These are phyloP conservation scores for Tulasnella sp. DNA, from an alignment of 768 basidiomycete genomes.

Conservation along the genomic window DNA sequence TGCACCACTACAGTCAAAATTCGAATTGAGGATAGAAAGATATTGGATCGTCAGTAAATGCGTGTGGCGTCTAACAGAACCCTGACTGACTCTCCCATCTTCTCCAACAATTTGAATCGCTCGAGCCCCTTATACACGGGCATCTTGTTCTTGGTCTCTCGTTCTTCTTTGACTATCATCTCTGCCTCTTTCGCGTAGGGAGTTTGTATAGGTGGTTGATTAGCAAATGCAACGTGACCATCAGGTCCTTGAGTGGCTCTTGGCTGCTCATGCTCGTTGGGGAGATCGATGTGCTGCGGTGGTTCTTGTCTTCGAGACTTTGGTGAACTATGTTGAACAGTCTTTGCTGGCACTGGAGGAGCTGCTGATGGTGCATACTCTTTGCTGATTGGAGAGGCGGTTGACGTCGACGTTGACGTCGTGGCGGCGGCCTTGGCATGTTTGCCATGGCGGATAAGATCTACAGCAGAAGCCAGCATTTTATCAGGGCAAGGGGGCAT, in stretches of 20 bases:
- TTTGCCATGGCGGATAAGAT: conserved; percentile 74
- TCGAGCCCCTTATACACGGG: conserved; percentile 79
- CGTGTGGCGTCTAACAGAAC: conserved; percentile 11
- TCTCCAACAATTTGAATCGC: conserved; percentile 57
- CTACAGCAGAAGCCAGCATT: conserved; percentile 30
- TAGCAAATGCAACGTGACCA: conserved; percentile 2
- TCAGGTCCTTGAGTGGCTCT: conserved; percentile 1
- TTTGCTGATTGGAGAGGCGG: conserved; percentile 24
- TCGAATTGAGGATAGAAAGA: conserved; percentile 16
- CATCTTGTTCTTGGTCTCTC: conserved; percentile 60
- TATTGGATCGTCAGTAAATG: not conserved
- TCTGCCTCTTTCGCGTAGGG: conserved; percentile 32
- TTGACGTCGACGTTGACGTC: conserved; percentile 27
- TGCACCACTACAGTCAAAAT: conserved; percentile 55
- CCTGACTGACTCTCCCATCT: conserved; percentile 83
- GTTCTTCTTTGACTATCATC: conserved; percentile 61
- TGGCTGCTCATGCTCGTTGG: not conserved
- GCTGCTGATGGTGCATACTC: conserved; percentile 29
- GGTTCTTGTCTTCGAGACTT: conserved; percentile 16
- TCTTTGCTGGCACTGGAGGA: conserved; percentile 14
- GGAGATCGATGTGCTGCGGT: conserved; percentile 19
- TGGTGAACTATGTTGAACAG: conserved; percentile 13
- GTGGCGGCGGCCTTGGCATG: conserved; percentile 31
- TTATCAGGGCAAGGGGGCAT: conserved; percentile 16
- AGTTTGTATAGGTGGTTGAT: conserved; percentile 20